Conservation (phyloP, 1,284 basidiomycete species). For the Ceratobasidium sp. region DNA sequence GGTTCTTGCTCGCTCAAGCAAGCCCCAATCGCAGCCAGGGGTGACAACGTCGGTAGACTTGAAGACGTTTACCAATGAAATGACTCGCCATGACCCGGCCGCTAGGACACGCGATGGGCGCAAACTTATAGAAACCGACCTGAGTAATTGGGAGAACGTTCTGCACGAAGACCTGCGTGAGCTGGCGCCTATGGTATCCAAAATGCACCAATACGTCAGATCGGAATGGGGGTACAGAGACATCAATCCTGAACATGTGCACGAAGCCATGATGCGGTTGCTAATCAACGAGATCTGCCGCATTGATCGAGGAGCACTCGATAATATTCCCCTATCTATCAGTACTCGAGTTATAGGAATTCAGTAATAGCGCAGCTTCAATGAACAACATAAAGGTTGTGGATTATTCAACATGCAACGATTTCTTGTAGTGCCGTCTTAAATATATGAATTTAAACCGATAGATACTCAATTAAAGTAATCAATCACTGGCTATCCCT, state of each 20-base stretch:
- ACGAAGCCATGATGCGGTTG: constrained; percentile 23
- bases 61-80: background rate
- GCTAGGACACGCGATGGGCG: background rate
- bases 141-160: background rate
- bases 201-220: constrained; percentile 16
- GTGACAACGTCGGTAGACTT: background rate
- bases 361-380: too few species aligned
- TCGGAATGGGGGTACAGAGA: constrained; percentile 11
- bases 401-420: too few species aligned
- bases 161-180: background rate
- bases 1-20: constrained; percentile 15
- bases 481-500: too few species aligned
- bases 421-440: too few species aligned
- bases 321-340: background rate
- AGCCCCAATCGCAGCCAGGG: background rate
- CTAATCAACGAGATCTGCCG: constrained; percentile 16
- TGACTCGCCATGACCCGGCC: background rate
- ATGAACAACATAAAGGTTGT: too few species aligned
- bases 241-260: constrained; percentile 4
- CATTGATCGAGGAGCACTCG: background rate
- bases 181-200: background rate
- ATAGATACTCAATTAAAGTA: too few species aligned
- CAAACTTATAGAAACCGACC: background rate
- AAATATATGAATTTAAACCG: too few species aligned
- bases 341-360: background rate